Evolutionary conservation across 1,284 basidiomycete genomes (phyloP).

Genomic region (Fomes fomentarius): DNA sequence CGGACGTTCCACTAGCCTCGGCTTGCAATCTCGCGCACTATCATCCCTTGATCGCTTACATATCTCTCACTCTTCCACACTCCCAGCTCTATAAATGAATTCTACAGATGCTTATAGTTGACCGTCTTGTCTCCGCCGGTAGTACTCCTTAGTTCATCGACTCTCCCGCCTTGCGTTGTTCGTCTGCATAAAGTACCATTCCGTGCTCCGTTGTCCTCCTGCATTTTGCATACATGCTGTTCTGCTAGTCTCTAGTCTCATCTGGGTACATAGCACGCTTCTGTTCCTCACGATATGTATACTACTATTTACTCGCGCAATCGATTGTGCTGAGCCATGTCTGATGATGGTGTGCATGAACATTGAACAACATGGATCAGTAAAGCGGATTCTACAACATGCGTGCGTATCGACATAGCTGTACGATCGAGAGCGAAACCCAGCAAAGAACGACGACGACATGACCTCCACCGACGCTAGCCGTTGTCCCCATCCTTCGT

Average conservation of each 20-base stretch:
- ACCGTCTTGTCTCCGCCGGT: slow-evolving; percentile 22
- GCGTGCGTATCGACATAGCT: slow-evolving; percentile 27
- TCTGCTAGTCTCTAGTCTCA: slow-evolving; percentile 32
- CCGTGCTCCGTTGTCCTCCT: slow-evolving; percentile 28
- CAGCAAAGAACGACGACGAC: slow-evolving; percentile 14
- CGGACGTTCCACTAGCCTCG: slow-evolving; percentile 24
- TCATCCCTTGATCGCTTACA: slow-evolving; percentile 35
- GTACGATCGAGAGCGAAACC: slow-evolving; percentile 19
- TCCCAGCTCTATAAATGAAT: slow-evolving; percentile 28
- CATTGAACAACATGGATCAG: slow-evolving; percentile 26
- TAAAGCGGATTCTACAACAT: slow-evolving; percentile 29
- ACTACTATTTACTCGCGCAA: slow-evolving; percentile 31
- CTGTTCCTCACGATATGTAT: slow-evolving; percentile 30
- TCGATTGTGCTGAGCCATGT: slow-evolving; percentile 19
- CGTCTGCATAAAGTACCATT: slow-evolving; percentile 27
- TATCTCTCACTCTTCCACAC: slow-evolving; percentile 20
- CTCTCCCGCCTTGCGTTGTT: slow-evolving; percentile 22
- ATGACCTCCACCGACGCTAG: slow-evolving; percentile 31
- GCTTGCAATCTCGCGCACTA: slow-evolving; percentile 25
- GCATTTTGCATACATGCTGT: slow-evolving; percentile 35
- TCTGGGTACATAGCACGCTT: slow-evolving; percentile 28
- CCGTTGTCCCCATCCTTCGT: slow-evolving; percentile 80
- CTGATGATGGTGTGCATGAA: too few relatives aligned
- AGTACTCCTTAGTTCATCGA: slow-evolving; percentile 23
- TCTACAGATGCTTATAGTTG: slow-evolving; percentile 30